Percentiles rank a stretch among this genome's conserved stretches.
Conservation (phyloP, 2,329 filamentous ascomycete genomes). For the Corynespora cassiicola region DNA sequence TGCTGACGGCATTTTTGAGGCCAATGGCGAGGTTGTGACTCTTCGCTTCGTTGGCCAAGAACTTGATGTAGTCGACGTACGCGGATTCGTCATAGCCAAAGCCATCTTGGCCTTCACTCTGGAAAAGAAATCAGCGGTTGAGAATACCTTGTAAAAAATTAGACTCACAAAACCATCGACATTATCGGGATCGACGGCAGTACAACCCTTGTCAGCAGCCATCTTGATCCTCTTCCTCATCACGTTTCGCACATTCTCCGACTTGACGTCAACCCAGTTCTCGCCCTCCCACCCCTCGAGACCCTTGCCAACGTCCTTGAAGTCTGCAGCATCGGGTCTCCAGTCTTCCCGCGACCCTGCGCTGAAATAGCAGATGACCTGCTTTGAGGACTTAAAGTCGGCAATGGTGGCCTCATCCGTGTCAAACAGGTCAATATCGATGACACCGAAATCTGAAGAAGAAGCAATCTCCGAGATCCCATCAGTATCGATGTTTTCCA, state of each 20-base stretch:
- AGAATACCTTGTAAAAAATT: too few species aligned
- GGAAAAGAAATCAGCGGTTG: not conserved
- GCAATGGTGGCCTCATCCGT: slow-evolving; percentile 56
- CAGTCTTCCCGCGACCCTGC: slow-evolving; percentile 71
- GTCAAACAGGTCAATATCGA: slow-evolving; percentile 67
- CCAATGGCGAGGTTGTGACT: slow-evolving; percentile 65
- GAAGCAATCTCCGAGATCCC: too few species aligned
- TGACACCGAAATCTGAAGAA: too few species aligned
- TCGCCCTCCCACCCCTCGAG: slow-evolving; percentile 71
- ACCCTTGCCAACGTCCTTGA: slow-evolving; percentile 54
- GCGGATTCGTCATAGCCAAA: slow-evolving; percentile 64
- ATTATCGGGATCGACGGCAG: slow-evolving; percentile 74
- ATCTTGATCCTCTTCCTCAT: slow-evolving; percentile 66
- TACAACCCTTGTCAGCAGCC: slow-evolving; percentile 66
- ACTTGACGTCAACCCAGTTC: slow-evolving; percentile 68
- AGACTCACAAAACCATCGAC: slow-evolving; percentile 66
- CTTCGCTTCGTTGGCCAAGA: slow-evolving; percentile 62
- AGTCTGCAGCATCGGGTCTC: slow-evolving; percentile 56
- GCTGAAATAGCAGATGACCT: slow-evolving; percentile 77
- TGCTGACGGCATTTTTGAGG: slow-evolving; percentile 69
- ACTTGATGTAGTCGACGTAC: slow-evolving; percentile 65
- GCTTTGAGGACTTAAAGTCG: slow-evolving; percentile 56
- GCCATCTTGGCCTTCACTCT: slow-evolving; percentile 61
- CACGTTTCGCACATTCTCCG: slow-evolving; percentile 63
- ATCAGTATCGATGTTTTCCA: slow-evolving; percentile 30